Percentiles rank a stretch among this genome's conserved stretches.
Conservation (phyloP, 1,139 yeast species). For the Yarrowia galli region DNA sequence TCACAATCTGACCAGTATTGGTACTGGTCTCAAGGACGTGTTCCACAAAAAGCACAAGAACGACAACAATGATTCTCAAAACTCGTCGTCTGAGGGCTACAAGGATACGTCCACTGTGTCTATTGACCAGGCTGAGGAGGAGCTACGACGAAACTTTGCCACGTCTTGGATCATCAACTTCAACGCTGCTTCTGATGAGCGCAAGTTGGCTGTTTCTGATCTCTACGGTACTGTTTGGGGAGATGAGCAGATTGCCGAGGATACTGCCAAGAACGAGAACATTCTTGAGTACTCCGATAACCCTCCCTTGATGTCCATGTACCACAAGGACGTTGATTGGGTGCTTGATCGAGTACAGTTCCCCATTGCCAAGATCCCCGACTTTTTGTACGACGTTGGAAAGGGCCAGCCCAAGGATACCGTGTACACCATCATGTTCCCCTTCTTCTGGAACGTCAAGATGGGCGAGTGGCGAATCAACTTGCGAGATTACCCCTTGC, state of each 20-base stretch:
- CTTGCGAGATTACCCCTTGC: slow-evolving; percentile 73
- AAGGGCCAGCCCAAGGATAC: slow-evolving; percentile 82
- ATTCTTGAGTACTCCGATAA: slow-evolving; percentile 64
- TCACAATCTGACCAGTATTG: slow-evolving; percentile 10
- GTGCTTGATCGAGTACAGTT: slow-evolving; percentile 63
- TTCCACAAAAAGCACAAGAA: slow-evolving; percentile 35
- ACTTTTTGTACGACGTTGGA: slow-evolving; percentile 73
- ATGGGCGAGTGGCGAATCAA: slow-evolving; percentile 63
- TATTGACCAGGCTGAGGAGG: slow-evolving; percentile 50
- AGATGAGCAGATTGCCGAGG: slow-evolving; percentile 53
- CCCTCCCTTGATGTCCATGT: slow-evolving; percentile 70
- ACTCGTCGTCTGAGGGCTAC: not conserved
- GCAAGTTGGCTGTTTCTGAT: slow-evolving; percentile 56
- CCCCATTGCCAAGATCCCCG: slow-evolving; percentile 55
- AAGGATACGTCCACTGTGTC: slow-evolving; percentile 45
- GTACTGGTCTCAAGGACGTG: slow-evolving; percentile 30
- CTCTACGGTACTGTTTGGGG: slow-evolving; percentile 65
- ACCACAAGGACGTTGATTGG: slow-evolving; percentile 65
- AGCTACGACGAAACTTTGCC: slow-evolving; percentile 58
- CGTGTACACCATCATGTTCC: slow-evolving; percentile 70
- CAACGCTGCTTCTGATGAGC: slow-evolving; percentile 45
- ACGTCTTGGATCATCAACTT: slow-evolving; percentile 70
- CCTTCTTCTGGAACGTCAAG: slow-evolving; percentile 60
- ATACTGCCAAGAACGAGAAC: slow-evolving; percentile 58
- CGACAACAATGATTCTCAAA: not conserved